Evolutionary conservation across 768 basidiomycete genomes (phyloP).

Genomic region (Phaeotremella skinneri): DNA sequence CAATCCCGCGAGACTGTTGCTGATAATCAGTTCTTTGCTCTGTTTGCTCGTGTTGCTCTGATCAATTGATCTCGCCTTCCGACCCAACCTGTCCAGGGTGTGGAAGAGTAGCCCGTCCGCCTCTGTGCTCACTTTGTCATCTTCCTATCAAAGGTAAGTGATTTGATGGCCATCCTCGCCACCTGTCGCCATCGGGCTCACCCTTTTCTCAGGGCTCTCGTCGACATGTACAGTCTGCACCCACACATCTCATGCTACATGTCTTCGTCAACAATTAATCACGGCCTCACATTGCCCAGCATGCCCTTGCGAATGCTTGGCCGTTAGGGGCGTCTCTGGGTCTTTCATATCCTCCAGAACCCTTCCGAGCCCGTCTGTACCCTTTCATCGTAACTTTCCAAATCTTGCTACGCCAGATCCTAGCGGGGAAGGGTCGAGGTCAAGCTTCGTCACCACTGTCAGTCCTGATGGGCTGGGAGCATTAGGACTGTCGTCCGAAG

Average conservation of each 20-base stretch:
- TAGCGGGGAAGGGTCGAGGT: slow-evolving; percentile 7
- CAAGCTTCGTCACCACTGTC: neutral
- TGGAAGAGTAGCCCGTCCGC: slow-evolving; percentile 10
- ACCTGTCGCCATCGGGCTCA: neutral
- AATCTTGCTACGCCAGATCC: slow-evolving; percentile 1
- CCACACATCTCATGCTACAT: slow-evolving; percentile 36
- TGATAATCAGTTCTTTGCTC: slow-evolving; percentile 3
- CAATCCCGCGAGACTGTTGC: neutral
- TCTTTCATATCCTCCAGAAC: slow-evolving; percentile 13
- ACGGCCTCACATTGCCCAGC: slow-evolving; percentile 11
- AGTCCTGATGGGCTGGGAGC: slow-evolving; percentile 3
- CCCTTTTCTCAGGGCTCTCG: slow-evolving; percentile 26
- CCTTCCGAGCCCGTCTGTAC: slow-evolving; percentile 36
- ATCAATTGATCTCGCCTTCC: neutral
- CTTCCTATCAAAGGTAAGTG: slow-evolving; percentile 47
- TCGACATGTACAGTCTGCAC: slow-evolving; percentile 32
- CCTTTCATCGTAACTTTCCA: slow-evolving; percentile 9
- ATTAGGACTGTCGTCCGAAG: slow-evolving; percentile 14
- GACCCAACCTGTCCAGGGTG: slow-evolving; percentile 30
- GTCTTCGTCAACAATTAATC: slow-evolving; percentile 23
- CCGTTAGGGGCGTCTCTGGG: slow-evolving; percentile 21
- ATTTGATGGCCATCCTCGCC: neutral
- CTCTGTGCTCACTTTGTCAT: slow-evolving; percentile 43
- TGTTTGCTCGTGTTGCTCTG: slow-evolving; percentile 27
- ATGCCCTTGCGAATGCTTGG: slow-evolving; percentile 16